These are phyloP conservation scores for Mycena venus DNA, from an alignment of 768 basidiomycete genomes.

Conservation along the genomic window DNA sequence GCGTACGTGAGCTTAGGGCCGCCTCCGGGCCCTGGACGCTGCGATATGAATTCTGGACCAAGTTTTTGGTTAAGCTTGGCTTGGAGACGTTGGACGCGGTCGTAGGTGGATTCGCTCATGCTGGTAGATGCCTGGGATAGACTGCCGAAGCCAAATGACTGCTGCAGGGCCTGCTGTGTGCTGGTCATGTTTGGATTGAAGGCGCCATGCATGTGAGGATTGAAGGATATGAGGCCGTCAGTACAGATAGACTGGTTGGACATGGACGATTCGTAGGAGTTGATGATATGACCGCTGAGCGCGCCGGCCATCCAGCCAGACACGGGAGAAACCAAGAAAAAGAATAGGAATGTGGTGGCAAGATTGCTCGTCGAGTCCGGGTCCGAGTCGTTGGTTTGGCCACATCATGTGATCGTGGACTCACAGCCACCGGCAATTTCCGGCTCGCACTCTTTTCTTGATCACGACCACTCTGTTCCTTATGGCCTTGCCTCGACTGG, in stretches of 20 bases:
- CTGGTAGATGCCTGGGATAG: slow-evolving; percentile 47
- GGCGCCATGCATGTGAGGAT: slow-evolving; percentile 69
- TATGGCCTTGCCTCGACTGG: no score
- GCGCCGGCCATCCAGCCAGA: slow-evolving; percentile 65
- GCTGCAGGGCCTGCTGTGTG: slow-evolving; percentile 43
- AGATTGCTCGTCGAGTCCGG: no score
- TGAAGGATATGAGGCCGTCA: slow-evolving; percentile 73
- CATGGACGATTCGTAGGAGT: slow-evolving; percentile 55
- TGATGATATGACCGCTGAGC: slow-evolving; percentile 70
- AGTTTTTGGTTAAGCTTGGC: slow-evolving; percentile 88
- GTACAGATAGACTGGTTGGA: slow-evolving; percentile 51
- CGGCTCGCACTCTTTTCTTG: no score
- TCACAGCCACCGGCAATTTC: not conserved
- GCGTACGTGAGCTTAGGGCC: slow-evolving; percentile 93
- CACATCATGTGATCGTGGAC: slow-evolving; percentile 5
- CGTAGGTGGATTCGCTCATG: slow-evolving; percentile 73
- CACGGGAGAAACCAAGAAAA: slow-evolving; percentile 27
- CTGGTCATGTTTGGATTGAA: slow-evolving; percentile 34
- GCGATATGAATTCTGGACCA: slow-evolving; percentile 94
- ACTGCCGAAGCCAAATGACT: slow-evolving; percentile 42
- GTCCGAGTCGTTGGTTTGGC: no score
- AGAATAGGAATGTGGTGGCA: slow-evolving; percentile 25
- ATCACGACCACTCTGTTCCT: no score
- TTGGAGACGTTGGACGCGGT: slow-evolving; percentile 80
- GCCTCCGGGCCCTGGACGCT: slow-evolving; percentile 88